Percentiles rank a stretch among this genome's conserved stretches.
Conservation (phyloP, 1,139 yeast species). For the Pneumocystis sp. region DNA sequence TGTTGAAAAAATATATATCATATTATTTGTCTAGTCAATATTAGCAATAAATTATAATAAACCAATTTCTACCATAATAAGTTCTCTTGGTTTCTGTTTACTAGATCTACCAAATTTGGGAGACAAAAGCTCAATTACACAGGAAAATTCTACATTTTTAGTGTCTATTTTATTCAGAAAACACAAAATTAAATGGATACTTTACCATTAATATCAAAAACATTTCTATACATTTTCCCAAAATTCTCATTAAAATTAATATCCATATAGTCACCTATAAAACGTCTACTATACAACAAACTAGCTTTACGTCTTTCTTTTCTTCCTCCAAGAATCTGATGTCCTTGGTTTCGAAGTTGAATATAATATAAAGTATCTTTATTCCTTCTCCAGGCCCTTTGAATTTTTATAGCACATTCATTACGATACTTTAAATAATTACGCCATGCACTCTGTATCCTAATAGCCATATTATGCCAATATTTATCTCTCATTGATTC, state of each 20-base stretch:
- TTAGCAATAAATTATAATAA: background rate
- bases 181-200: constrained; percentile 69
- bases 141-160: constrained; percentile 62
- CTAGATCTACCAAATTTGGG: constrained; percentile 91
- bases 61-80: constrained; percentile 39
- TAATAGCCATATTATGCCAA: constrained; percentile 97
- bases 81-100: constrained; percentile 55
- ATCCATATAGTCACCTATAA: constrained; percentile 86
- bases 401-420: constrained; percentile 75
- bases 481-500: constrained; percentile 95
- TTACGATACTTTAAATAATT: constrained; percentile 63
- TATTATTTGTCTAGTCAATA: constrained; percentile 13
- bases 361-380: constrained; percentile 65
- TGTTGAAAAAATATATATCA: constrained; percentile 58
- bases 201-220: constrained; percentile 38
- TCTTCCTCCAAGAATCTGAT: constrained; percentile 48
- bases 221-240: constrained; percentile 42
- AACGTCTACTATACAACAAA: constrained; percentile 78
- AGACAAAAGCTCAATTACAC: constrained; percentile 63
- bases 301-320: constrained; percentile 88
- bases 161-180: constrained; percentile 73
- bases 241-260: constrained; percentile 52
- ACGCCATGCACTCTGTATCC: constrained; percentile 96
- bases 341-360: constrained; percentile 74
- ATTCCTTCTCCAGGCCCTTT: constrained; percentile 69